Evolutionary conservation across 2,329 filamentous ascomycete species (phyloP), one percentile per base, ranked within the genome.

Genomic region (Nigrospora oryzae): DNA sequence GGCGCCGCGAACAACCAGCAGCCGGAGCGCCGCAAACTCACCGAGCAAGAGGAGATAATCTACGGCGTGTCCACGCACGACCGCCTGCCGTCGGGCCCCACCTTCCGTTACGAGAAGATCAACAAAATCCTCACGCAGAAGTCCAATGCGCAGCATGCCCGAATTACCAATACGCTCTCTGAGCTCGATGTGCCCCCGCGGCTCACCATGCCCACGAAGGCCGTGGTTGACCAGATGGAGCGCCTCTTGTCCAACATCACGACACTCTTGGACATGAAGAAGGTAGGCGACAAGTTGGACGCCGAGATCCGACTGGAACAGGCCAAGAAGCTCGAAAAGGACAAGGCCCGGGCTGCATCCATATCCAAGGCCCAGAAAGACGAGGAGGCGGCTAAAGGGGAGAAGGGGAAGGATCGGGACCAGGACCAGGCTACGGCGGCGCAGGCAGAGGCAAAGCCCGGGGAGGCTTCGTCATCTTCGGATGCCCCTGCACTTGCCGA

Each of bases 1-100:
- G 69, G 71, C 32, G 38, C 39, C 19, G 63, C 56, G 49, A 15
- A 28, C 15, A 35, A 36, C 12, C 69, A 61, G 53, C 65, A 64
- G 34, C 71, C 73, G 15, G 76, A 84, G 56, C 76, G 84, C 44
- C 80, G 83, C 57, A 81, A 83, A 63, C 81, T 96, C 52, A 81
- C 80, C 5, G 74, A 84, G 39, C 79, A 86, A 53, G 85, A 94
- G 65, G 84, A 90, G 66, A 65, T 77, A 51, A 75, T 84, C 32
- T 97, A 91, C 58, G 93, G 91, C 50, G 85, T 98, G 11, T 79
- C 84, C n/a, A 43, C 40, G 8, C 81, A 87, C 52, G 91, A 97
- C 45, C 86, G 91, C 28, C 75, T 96, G 35, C 82, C 84, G 2
- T 85, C 84, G 10, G 91, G 93, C 7, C 87, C 95, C 33, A 84